Conservation (phyloP, 2,329 filamentous ascomycete species). For the Fusarium sp. region DNA sequence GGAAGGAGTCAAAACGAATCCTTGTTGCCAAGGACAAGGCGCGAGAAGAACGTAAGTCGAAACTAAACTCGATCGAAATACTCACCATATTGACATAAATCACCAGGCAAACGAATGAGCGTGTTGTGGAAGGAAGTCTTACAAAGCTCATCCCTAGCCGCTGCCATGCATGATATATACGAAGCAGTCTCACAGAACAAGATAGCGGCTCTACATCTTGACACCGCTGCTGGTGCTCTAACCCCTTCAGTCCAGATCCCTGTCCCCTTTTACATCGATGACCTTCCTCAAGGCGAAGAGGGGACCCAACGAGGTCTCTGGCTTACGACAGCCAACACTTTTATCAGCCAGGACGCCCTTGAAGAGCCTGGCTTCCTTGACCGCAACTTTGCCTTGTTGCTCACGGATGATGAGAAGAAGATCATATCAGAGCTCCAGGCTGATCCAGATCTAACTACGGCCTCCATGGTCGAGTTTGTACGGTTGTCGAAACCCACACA, state of each 20-base stretch:
- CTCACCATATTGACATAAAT: slow-evolving; percentile 14
- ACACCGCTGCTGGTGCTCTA: slow-evolving; percentile 65
- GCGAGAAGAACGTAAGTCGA: slow-evolving; percentile 68
- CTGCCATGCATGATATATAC: slow-evolving; percentile 83
- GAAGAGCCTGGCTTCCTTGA: slow-evolving; percentile 76
- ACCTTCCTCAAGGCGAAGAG: slow-evolving; percentile 74
- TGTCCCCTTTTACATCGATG: slow-evolving; percentile 73
- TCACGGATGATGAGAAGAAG: slow-evolving; percentile 83
- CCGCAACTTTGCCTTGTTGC: slow-evolving; percentile 85
- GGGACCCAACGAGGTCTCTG: slow-evolving; percentile 78
- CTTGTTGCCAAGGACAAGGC: slow-evolving; percentile 83
- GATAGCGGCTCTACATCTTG: slow-evolving; percentile 84
- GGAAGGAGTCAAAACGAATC: slow-evolving; percentile 87
- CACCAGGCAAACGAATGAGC: slow-evolving; percentile 66
- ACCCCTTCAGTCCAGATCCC: slow-evolving; percentile 72
- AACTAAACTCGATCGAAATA: not conserved
- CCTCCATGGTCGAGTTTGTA: slow-evolving; percentile 82
- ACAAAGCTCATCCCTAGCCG: slow-evolving; percentile 78
- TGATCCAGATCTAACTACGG: slow-evolving; percentile 78
- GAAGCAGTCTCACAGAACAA: slow-evolving; percentile 82
- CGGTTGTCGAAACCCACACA: slow-evolving; percentile 75
- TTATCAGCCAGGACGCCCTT: slow-evolving; percentile 72
- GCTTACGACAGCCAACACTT: slow-evolving; percentile 85
- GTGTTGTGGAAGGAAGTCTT: slow-evolving; percentile 76
- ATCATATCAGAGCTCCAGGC: slow-evolving; percentile 77